A percentile compares a stretch with the other conserved stretches of the same genome.
Conservation (phyloP, 2,329 filamentous ascomycete genomes). For the Emmonsia crescens region DNA sequence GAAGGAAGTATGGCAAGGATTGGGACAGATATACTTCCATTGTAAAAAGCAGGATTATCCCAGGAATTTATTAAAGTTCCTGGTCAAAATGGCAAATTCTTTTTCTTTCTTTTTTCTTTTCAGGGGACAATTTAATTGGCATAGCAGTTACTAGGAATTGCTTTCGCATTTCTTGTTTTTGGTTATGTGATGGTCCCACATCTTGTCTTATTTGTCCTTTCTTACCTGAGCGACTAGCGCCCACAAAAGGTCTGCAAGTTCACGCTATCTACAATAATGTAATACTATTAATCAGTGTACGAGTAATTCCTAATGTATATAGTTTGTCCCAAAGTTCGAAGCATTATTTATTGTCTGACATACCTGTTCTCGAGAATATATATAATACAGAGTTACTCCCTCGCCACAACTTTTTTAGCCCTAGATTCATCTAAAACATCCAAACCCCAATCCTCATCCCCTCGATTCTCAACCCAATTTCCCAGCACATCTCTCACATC, state of each 20-base stretch:
- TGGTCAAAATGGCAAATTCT: not conserved
- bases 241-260: not conserved
- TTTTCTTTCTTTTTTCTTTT: not conserved
- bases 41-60: conserved; percentile 12
- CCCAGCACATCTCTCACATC: conserved; percentile 24
- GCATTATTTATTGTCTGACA: not conserved
- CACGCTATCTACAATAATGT: not conserved
- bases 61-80: conserved; percentile 9
- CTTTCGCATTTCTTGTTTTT: not conserved
- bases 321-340: not conserved
- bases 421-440: conserved; percentile 23
- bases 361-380: not conserved
- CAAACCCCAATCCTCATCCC: conserved; percentile 30
- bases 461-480: conserved; percentile 28
- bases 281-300: not conserved
- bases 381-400: not conserved
- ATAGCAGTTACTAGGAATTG: not conserved
- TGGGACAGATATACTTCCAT: conserved; percentile 13
- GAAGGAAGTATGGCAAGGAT: conserved; percentile 15
- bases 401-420: not conserved
- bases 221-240: not conserved
- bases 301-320: not conserved
- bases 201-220: too few relatives aligned
- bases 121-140: not conserved
- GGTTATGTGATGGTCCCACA: not conserved